A percentile compares a stretch with the other conserved stretches of the same genome.
phyloP scores from a whole-genome alignment of 371 early-diverging fungal genomes.

The Mortierella polycephala region DNA sequence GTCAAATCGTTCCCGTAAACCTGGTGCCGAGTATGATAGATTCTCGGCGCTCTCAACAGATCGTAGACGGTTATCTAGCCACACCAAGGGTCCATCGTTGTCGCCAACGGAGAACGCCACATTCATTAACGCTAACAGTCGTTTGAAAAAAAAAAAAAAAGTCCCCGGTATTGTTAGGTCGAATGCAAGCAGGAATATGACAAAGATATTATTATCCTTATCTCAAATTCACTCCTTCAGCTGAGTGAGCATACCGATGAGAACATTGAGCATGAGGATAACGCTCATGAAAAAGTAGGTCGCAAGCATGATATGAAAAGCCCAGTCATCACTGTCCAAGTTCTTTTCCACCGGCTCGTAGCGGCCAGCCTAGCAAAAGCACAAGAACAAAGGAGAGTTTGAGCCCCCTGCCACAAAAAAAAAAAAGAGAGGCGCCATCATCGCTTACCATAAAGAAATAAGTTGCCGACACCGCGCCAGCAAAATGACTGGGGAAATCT shows the following conservation, averaged over 20 bases:
- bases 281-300: constrained; percentile 8
- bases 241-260: constrained; percentile 3
- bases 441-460: constrained; percentile 6
- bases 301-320: constrained; percentile 12
- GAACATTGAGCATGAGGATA: constrained; percentile 16
- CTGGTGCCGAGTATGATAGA: constrained; percentile 11
- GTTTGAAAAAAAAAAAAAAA: no score
- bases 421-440: neutral
- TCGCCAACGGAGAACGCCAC: constrained; percentile 16
- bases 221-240: neutral
- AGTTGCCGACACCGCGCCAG: neutral
- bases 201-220: neutral
- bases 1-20: constrained; percentile 15
- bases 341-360: constrained; percentile 6
- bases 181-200: neutral
- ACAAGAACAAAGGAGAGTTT: neutral
- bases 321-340: neutral
- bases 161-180: no score
- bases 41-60: constrained; percentile 22
- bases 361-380: constrained; percentile 3
- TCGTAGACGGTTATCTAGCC: constrained; percentile 22
- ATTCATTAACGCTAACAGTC: constrained; percentile 19
- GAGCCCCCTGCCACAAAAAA: neutral
- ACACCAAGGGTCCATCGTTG: constrained; percentile 8
- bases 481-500: neutral